Conservation (phyloP, 129 eudicot genomes). For the Silybum marianum region DNA sequence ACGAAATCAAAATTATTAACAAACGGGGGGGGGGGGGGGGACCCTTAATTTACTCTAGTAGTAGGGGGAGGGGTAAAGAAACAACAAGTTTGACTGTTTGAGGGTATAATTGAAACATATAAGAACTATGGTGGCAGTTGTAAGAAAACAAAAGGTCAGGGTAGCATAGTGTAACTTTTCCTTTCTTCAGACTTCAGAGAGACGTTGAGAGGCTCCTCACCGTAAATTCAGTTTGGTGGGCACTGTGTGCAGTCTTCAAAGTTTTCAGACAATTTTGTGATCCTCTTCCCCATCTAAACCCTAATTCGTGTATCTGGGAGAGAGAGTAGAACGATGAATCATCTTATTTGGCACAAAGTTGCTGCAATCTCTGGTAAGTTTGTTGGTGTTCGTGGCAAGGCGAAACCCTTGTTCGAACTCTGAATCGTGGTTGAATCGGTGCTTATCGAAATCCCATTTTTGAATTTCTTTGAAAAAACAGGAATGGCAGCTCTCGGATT, state of each 20-base stretch:
- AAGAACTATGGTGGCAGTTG: background rate
- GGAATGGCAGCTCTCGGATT: constrained; percentile 88
- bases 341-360: constrained; percentile 82
- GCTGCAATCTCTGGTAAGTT: constrained; percentile 83
- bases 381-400: background rate
- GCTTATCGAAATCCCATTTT: background rate
- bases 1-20: too few species aligned
- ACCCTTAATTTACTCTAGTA: too few species aligned
- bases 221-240: constrained; percentile 3
- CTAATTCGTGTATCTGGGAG: background rate
- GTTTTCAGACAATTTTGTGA: background rate
- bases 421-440: background rate
- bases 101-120: background rate
- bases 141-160: background rate
- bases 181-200: background rate
- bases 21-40: too few species aligned
- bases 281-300: background rate
- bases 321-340: constrained; percentile 52
- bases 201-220: constrained; percentile 12
- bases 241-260: background rate
- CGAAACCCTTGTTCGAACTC: constrained; percentile 10
- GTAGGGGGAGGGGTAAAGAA: background rate
- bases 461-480: constrained; percentile 21
- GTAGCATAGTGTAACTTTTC: constrained; percentile 10
- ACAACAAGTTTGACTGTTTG: constrained; percentile 4